Evolutionary conservation across 2,329 filamentous ascomycete genomes (phyloP).

Genomic region (Alternaria sp.): DNA sequence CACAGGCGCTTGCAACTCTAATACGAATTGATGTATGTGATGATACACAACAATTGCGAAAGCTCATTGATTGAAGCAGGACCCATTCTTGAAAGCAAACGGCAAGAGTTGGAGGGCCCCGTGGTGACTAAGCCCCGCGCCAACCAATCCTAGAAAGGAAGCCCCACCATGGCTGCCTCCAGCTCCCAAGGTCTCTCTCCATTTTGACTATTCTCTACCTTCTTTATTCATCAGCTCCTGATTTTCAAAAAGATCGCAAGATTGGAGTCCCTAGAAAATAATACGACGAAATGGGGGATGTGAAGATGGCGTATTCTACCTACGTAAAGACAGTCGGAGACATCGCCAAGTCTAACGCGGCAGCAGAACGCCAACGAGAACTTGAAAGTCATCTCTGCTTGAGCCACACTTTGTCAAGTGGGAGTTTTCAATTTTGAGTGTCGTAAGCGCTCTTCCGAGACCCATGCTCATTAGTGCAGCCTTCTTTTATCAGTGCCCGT

Average conservation of each 20-base stretch:
- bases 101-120: background rate
- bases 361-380: background rate
- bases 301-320: background rate
- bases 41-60: background rate
- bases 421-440: background rate
- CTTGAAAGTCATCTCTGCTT: background rate
- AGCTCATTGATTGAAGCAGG: background rate
- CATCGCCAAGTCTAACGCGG: background rate
- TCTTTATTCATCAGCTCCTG: background rate
- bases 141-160: background rate
- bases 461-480: background rate
- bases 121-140: background rate
- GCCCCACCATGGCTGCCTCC: background rate
- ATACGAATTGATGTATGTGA: background rate
- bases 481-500: background rate
- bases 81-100: background rate
- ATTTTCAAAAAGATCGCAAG: background rate
- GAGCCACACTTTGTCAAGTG: background rate
- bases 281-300: background rate
- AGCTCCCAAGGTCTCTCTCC: background rate
- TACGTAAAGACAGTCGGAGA: background rate
- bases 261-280: background rate
- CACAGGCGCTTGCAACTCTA: background rate
- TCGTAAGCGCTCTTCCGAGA: background rate
- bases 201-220: background rate